Base-by-base conservation (phyloP, 1,284 basidiomycete species). In the Austropuccinia psidii region DNA sequence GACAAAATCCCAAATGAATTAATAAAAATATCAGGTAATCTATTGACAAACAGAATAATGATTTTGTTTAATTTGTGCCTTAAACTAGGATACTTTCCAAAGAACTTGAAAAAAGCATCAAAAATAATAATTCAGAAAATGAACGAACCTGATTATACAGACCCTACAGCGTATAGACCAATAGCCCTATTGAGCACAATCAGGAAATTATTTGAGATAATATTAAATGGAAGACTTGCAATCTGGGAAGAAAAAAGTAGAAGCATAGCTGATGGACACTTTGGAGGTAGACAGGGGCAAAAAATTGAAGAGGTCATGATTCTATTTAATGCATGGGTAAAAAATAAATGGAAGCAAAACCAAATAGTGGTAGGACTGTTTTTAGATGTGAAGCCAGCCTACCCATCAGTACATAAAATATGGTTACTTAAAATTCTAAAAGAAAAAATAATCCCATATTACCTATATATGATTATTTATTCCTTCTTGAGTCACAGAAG, bases 171-270 rank as follows among this genome's bases (percentile, higher is more conserved):
- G 13, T 67, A 67, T 21, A 0, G 33, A n/a, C 65, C 65, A 7
- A 67, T 67, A 24, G 45, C 64, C 4, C 17, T 67, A 3, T 27
- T 67, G 1, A 49, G 64, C 33, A 52, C 47, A 11, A 3, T 67
- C 11, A 49, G 64, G 0, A 67, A 72, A 49, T 9, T 72, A 2
- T 54, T 72, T 27, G 69, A 72, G 29, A 60, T 47, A 15, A n/a
- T 69, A 2, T 15, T 69, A 5, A 69, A 43, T 43, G 31, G 58
- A 21, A 17, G 41, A 4, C 52, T 69, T 6, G 43, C 43, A 4
- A 24, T 57, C 27, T 69, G 33, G 54, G 33, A 24, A 8, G 54
- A 69, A 13, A 27, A 50, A 2, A 47, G 41, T 9, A 21, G 47
- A 17, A 9, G 41, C 11, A 31, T 57, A 35, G 27, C 66, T 9